Conservation (phyloP, 495 filamentous ascomycete species). For the Penicillium coffeae region DNA sequence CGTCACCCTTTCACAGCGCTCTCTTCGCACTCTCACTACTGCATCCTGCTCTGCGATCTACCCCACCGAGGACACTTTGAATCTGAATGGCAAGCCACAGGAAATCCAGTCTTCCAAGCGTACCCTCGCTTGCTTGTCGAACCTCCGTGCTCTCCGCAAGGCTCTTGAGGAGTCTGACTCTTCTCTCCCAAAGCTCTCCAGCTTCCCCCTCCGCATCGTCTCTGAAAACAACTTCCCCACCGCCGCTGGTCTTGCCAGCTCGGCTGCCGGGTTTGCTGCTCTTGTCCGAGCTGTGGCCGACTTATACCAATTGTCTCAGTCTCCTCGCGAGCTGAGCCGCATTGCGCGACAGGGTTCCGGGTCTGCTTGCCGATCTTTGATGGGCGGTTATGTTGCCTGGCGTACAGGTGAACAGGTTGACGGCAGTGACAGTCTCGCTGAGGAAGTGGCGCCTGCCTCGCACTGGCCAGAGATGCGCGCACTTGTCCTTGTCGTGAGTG, state of each 20-base stretch:
- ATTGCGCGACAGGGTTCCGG: conserved; percentile 96
- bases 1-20: conserved; percentile 89
- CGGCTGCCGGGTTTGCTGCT: conserved; percentile 91
- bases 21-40: conserved; percentile 92
- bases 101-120: conserved; percentile 77
- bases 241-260: conserved; percentile 89
- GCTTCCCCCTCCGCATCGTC: conserved; percentile 72
- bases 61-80: conserved; percentile 66
- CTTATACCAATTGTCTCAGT: conserved; percentile 77
- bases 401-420: conserved; percentile 66
- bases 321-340: conserved; percentile 72
- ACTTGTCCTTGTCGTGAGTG: conserved; percentile 81
- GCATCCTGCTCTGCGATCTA: conserved; percentile 82
- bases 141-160: conserved; percentile 71
- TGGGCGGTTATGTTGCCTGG: conserved; percentile 97
- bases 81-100: conserved; percentile 77
- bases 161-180: conserved; percentile 66
- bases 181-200: conserved; percentile 71
- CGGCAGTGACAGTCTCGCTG: conserved; percentile 78
- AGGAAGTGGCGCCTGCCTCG: conserved; percentile 75
- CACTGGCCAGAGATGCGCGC: conserved; percentile 97
- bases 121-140: conserved; percentile 84
- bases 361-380: conserved; percentile 84
- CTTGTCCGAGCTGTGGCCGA: conserved; percentile 89
- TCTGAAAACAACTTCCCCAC: conserved; percentile 99